These are phyloP conservation scores for Primulina huaijiensis DNA, from an alignment of 257 asterid genomes.

Conservation along the genomic window DNA sequence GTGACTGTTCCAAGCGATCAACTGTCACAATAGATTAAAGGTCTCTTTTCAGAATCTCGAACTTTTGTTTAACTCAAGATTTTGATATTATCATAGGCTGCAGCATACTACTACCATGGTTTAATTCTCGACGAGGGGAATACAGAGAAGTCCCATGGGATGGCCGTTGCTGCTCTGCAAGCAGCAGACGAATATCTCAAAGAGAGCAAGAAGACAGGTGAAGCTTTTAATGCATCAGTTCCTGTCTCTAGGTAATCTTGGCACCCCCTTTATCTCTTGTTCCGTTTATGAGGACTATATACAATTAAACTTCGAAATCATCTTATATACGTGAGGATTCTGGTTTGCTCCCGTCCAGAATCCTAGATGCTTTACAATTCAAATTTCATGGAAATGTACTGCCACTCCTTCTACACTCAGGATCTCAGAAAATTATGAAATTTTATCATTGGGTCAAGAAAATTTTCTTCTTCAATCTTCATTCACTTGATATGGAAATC, in stretches of 20 bases:
- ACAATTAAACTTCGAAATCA: neutral
- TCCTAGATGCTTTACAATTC: neutral
- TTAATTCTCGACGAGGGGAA: slow-evolving; percentile 97
- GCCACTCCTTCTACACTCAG: neutral
- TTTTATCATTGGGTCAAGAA: neutral
- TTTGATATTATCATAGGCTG: slow-evolving; percentile 49
- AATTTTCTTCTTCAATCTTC: neutral
- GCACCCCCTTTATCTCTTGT: slow-evolving; percentile 1
- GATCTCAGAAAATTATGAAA: neutral
- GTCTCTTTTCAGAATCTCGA: too few relatives aligned
- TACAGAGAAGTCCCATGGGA: slow-evolving; percentile 93
- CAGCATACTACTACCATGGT: slow-evolving; percentile 97
- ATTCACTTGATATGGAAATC: neutral
- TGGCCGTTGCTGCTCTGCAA: slow-evolving; percentile 95
- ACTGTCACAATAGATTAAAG: neutral
- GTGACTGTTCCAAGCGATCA: neutral
- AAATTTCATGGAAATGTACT: neutral
- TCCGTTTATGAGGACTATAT: neutral
- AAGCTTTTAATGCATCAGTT: slow-evolving; percentile 65
- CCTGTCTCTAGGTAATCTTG: slow-evolving; percentile 76
- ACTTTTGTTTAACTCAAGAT: neutral
- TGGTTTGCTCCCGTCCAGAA: neutral
- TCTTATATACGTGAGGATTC: neutral
- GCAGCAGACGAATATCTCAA: slow-evolving; percentile 97
- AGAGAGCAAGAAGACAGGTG: slow-evolving; percentile 85